Base-by-base conservation (phyloP, 2,329 filamentous ascomycete species). In the Penicillium sp. region DNA sequence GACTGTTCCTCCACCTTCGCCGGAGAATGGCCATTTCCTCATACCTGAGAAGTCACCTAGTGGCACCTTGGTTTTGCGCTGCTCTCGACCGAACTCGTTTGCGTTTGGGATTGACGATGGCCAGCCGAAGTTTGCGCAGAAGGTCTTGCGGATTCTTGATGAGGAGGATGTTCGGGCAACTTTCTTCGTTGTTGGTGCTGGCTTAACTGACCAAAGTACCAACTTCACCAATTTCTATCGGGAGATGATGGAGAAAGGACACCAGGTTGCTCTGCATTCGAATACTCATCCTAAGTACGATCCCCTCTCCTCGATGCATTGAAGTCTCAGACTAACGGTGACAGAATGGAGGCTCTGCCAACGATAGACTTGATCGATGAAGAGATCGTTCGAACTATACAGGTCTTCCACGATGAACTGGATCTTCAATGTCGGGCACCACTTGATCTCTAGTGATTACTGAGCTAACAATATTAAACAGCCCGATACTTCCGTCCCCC, bases 71-170 rank as follows among this genome's bases (percentile, higher is more conserved):
- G 75, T 86, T 44, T 84, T 88, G 64, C 77, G 81, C 6, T 89
- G 87, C 77, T 86, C 82, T 61, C 80, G 85, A 18, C 85, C 86
- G 45, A 87, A 88, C 73, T 85, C 82, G 0, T 89, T 89, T 67
- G 87, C 87, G 1, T 89, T 89, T 69, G 86, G 86, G 48, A 89
- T 89, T 59, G 87, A 89, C 67, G 87, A 89, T 68, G 87, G 86
- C 22, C 77, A 82, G 49, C 86, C 86, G 45, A 65, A 73, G 31
- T 79, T 82, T 54, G 85, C 85, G 1, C 79, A 85, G 70, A 72
- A 82, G 58, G 83, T 88, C 20, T 82, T 87, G 73, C 73, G 80
- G 40, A 84, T 86, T 51, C 76, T 89, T 63, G 79, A 82, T 20
- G 80, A 82, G 20, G 86, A 85, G 49, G 70, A 76, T 52, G 85